Base-by-base conservation (phyloP, 1,284 basidiomycete genomes). In the Wolfiporia cocos region DNA sequence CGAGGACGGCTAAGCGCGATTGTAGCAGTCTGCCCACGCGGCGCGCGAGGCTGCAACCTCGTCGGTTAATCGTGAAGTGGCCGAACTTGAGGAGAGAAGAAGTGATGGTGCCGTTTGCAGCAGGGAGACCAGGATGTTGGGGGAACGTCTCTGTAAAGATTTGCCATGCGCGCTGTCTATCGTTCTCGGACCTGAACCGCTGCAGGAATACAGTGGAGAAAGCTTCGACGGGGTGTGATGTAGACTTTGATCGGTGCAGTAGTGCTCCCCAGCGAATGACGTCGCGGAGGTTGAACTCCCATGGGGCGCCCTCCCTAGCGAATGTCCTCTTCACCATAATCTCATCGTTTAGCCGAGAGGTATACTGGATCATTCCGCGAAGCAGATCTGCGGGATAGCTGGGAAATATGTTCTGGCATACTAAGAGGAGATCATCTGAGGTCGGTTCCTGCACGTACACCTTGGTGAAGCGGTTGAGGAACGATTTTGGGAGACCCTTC, bases 231-330 rank as follows among this genome's bases (percentile, higher is more conserved):
- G 90, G 85, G 51, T 82, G 72, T n/a, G 59, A 53, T 17, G 59
- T 65, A n/a, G 54, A 49, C 4, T 54, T 55, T 7, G 64, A 46
- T 4, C 62, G 49, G 34, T 64, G 62, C 12, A 78, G 57, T 43
- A 93, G 78, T 18, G 78, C 66, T 0, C 81, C 86, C 95, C 96
- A 99, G 38, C 96, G 81, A 48, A 95, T 80, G 31, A 98, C 74
- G 63, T 99, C 96, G 29, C 96, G 87, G 40, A 99, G 71, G 59
- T 99, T 99, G 71, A 99, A 98, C 60, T 99, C 96, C 96, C 96
- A 99, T 1, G 96, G 96, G 39, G 81, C 76, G 7, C 96, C 96
- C 48, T 88, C 81, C 34, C 82, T 75, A 4, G 81, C 94, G 57
- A 98, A 92, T 1, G 71, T 55, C 22, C 79, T 76, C 43, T 77